Conservation (phyloP, 352 stramenopile species). For the Pythium phragmiticola region DNA sequence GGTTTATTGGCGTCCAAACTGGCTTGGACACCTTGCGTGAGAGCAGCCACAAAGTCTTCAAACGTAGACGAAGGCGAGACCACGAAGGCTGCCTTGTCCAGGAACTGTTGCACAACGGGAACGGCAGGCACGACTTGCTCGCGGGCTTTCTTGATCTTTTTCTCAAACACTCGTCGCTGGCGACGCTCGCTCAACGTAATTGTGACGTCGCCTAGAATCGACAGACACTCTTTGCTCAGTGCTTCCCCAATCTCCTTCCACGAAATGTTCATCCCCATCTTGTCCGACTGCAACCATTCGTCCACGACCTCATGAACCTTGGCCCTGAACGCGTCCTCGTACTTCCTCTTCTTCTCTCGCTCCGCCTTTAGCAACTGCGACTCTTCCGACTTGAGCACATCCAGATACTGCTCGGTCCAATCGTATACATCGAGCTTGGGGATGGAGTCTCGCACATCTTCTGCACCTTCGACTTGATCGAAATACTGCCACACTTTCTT, state of each 20-base stretch:
- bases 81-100: constrained; percentile 33
- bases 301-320: constrained; percentile 36
- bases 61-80: constrained; percentile 37
- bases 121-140: constrained; percentile 31
- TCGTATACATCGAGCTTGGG: constrained; percentile 60
- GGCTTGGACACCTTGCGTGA: constrained; percentile 35
- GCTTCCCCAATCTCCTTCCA: constrained; percentile 23
- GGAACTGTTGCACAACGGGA: constrained; percentile 26
- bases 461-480: constrained; percentile 30
- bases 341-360: constrained; percentile 41
- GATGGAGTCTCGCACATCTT: constrained; percentile 26
- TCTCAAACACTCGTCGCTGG: constrained; percentile 57
- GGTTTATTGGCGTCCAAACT: constrained; percentile 45
- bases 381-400: constrained; percentile 45
- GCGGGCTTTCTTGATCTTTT: constrained; percentile 42
- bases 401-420: constrained; percentile 54
- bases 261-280: constrained; percentile 21
- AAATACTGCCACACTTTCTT: constrained; percentile 42
- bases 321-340: constrained; percentile 27
- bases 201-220: neutral
- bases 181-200: constrained; percentile 34
- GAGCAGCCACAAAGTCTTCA: constrained; percentile 34
- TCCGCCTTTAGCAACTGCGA: constrained; percentile 45
- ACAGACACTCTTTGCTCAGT: constrained; percentile 8
- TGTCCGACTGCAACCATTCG: constrained; percentile 29